Evolutionary conservation across 2,329 filamentous ascomycete genomes (phyloP), one percentile per base, ranked within the genome.

Genomic region (Calonectria pseudoreteaudii): DNA sequence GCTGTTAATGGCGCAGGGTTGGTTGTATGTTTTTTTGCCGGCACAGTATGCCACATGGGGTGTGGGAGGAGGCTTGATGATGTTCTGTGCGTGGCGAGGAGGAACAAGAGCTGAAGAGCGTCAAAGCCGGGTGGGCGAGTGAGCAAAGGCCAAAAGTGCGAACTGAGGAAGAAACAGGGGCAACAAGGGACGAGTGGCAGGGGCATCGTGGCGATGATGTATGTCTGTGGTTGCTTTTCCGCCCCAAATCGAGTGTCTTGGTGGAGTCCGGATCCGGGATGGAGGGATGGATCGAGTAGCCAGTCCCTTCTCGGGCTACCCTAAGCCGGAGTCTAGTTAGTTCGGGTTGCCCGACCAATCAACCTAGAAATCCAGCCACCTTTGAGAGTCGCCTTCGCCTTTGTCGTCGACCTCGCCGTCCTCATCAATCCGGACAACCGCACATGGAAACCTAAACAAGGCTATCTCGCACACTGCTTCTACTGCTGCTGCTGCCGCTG

Each of bases 211-310:
- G 79, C 79, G 79, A 83, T 81, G 78, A 80, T 84, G 80, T 82
- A 80, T 83, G 75, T 80, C 77, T 82, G 74, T 80, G 80, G 80
- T 81, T 79, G 76, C 79, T 81, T 79, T 80, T 77, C 75, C 77
- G 79, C 80, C 80, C 79, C 80, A 80, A 79, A 79, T 80, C 78
- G 80, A 80, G 77, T 77, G 77, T 76, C 73, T 70, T 75, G 77
- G 81, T 82, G 82, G 82, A 80, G 80, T 82, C 82, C 81, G 81
- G 81, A 84, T 84, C 81, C 82, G 82, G 79, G 79, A 78, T 78
- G 79, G 78, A 77, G 78, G 78, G 74, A 80, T 78, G 77, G 75
- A 80, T 80, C 76, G 75, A 79, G 76, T 80, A 72, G 78, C 72
- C 76, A 69, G 64, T 65, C 65, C 69, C 71, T 75, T 77, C 71